Percentiles rank a stretch among this genome's conserved stretches.
Evolutionary conservation across 1,139 yeast species (phyloP).

Genomic region (Hyphopichia buzzinii): DNA sequence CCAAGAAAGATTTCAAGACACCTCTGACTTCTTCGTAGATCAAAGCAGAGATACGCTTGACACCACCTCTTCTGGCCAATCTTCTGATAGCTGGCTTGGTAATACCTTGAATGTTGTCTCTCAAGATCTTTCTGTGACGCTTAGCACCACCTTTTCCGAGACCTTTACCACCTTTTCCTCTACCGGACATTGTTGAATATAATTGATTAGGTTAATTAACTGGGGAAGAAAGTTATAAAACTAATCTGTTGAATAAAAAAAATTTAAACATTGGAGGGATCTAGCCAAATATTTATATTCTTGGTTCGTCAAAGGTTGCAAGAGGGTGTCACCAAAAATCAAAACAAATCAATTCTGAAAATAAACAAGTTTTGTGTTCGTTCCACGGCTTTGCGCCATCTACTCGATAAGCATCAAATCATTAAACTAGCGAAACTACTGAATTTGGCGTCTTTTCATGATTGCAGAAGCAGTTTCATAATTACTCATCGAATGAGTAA

Average conservation of each 20-base stretch:
- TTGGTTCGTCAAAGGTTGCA: background rate
- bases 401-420: too few species aligned
- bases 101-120: slow-evolving; percentile 95
- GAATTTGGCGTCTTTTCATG: background rate
- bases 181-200: slow-evolving; percentile 72
- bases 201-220: slow-evolving; percentile 1
- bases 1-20: slow-evolving; percentile 83
- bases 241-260: slow-evolving; percentile 3
- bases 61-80: slow-evolving; percentile 98
- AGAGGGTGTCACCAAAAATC: background rate
- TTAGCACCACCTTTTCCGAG: slow-evolving; percentile 94
- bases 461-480: background rate
- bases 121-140: slow-evolving; percentile 94
- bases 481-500: background rate
- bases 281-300: background rate
- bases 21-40: slow-evolving; percentile 94
- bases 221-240: slow-evolving; percentile 1
- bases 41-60: slow-evolving; percentile 92
- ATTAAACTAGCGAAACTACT: too few species aligned
- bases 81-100: slow-evolving; percentile 97
- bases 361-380: too few species aligned
- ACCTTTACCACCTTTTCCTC: slow-evolving; percentile 97
- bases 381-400: too few species aligned
- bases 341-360: background rate
- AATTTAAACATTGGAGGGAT: background rate